A percentile compares a stretch with the other conserved stretches of the same genome.
Conservation (phyloP, 805 yeast genomes). For the Grigorovia yakushimaensis region DNA sequence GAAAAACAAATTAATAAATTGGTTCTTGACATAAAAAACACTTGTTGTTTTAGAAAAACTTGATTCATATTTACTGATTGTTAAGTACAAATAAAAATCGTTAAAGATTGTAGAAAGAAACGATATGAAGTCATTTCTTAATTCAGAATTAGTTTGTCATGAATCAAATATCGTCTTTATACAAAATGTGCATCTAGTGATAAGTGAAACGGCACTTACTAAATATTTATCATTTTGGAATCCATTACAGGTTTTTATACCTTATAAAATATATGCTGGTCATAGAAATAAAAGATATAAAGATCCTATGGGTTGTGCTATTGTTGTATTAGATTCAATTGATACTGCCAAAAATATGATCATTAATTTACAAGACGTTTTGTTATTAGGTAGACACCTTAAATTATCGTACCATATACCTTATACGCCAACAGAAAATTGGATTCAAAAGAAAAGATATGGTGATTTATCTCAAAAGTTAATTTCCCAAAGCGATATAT, state of each 20-base stretch:
- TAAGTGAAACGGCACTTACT: conserved; percentile 44
- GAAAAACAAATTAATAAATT: too few species aligned
- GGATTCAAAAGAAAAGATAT: conserved; percentile 1
- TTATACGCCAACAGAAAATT: conserved; percentile 23
- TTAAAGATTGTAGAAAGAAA: too few species aligned
- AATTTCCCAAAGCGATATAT: conserved; percentile 11
- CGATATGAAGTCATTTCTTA: background rate
- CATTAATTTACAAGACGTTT: conserved; percentile 51
- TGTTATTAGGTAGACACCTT: conserved; percentile 36
- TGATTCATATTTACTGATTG: too few species aligned
- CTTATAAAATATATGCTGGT: conserved; percentile 44
- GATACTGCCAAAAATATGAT: conserved; percentile 60
- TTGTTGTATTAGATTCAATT: conserved; percentile 63
- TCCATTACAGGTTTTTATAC: conserved; percentile 40
- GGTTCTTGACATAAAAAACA: too few species aligned
- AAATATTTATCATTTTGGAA: conserved; percentile 36
- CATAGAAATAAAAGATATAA: conserved; percentile 23
- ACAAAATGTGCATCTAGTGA: conserved; percentile 42
- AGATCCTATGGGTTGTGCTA: conserved; percentile 60
- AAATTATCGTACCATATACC: conserved; percentile 36
- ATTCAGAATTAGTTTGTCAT: background rate
- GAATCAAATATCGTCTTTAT: conserved; percentile 36
- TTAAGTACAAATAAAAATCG: too few species aligned
- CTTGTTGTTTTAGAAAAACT: too few species aligned
- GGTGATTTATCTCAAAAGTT: background rate